phyloP scores from a whole-genome alignment of 2,329 filamentous ascomycete species.

The Epichloe hybrida region DNA sequence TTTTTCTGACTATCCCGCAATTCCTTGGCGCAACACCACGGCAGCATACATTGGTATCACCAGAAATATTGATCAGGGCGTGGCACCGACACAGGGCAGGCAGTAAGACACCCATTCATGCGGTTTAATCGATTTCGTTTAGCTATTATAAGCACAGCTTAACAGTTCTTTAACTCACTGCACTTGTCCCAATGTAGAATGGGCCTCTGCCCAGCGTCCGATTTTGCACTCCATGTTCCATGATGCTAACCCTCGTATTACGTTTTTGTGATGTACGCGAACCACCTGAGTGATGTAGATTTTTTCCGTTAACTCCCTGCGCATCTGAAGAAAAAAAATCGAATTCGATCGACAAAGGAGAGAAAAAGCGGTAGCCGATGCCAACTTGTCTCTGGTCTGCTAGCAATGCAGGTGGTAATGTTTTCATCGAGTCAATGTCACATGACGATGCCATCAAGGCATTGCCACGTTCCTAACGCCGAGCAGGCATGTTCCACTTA shows the following conservation, averaged over 20 bases:
- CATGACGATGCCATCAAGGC: constrained; percentile 1
- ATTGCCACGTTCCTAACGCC: not conserved
- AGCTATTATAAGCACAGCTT: not conserved
- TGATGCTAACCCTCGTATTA: not conserved
- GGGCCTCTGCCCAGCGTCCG: not conserved
- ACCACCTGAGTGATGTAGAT: constrained; percentile 1
- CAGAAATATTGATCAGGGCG: not conserved
- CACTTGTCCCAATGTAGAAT: not conserved
- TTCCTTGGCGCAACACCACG: not conserved
- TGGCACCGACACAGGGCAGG: not conserved
- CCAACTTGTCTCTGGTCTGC: not conserved
- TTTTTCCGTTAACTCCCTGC: not conserved
- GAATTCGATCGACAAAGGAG: not conserved
- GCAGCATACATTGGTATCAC: not conserved
- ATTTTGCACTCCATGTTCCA: constrained; percentile 1
- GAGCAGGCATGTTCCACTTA: constrained; percentile 4
- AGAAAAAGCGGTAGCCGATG: not conserved
- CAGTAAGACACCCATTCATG: not conserved
- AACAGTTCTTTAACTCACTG: not conserved
- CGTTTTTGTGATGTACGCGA: not conserved
- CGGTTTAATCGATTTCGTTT: not conserved
- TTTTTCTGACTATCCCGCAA: not conserved
- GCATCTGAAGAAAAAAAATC: not conserved
- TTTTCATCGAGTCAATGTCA: not conserved
- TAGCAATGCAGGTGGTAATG: not conserved